These are phyloP conservation scores for Kernera saxatilis DNA, from an alignment of 345 rosid species.

Conservation along the genomic window DNA sequence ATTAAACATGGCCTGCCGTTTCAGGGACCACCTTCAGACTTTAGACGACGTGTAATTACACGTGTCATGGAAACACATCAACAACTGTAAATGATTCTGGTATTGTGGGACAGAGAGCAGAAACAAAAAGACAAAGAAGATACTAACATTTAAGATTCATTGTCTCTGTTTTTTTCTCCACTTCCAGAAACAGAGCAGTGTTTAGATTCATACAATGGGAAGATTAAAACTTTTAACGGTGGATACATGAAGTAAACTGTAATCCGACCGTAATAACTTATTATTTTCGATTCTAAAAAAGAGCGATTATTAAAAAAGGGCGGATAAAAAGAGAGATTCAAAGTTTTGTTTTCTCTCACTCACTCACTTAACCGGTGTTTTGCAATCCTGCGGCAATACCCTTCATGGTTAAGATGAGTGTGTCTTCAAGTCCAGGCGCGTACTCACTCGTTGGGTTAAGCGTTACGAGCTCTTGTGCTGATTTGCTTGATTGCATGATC, in stretches of 20 bases:
- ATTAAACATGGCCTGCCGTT: conserved; percentile 25
- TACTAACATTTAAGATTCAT: conserved; percentile 10
- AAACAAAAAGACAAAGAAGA: conserved; percentile 3
- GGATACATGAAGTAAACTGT: conserved; percentile 32
- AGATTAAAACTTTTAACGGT: conserved; percentile 18
- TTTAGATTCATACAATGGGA: conserved; percentile 8
- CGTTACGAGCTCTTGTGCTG: conserved; percentile 66
- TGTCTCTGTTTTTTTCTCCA: conserved; percentile 20
- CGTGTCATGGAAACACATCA: not conserved
- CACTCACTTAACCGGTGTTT: conserved; percentile 70
- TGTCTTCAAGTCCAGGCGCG: conserved; percentile 92
- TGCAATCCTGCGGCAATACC: conserved; percentile 95
- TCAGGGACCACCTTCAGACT: conserved; percentile 25
- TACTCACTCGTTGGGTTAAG: conserved; percentile 84
- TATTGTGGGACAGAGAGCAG: not conserved
- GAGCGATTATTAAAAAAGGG: not conserved
- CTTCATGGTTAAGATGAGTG: conserved; percentile 97
- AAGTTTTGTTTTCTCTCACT: not conserved
- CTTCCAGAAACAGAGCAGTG: conserved; percentile 23
- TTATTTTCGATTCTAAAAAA: conserved; percentile 12
- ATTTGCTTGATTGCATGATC: conserved; percentile 64
- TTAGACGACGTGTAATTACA: conserved; percentile 1
- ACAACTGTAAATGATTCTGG: not conserved
- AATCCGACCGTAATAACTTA: conserved; percentile 27
- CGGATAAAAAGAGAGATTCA: not conserved